These are phyloP conservation scores for Talaromyces adpressus DNA, from an alignment of 495 filamentous ascomycete species.

Conservation along the genomic window DNA sequence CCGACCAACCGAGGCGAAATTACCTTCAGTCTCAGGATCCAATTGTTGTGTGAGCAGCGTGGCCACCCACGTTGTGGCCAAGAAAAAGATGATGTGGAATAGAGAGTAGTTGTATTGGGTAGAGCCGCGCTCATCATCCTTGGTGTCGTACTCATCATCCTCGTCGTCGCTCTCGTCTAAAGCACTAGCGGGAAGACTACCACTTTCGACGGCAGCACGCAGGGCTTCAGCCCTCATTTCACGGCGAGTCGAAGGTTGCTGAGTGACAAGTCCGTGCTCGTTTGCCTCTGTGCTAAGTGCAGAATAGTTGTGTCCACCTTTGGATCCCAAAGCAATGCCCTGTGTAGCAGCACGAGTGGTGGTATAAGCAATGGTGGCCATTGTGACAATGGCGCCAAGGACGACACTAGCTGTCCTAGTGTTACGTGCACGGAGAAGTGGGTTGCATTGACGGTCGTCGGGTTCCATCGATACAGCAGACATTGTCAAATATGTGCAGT, in stretches of 20 bases:
- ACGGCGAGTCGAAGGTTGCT: slow-evolving; percentile 70
- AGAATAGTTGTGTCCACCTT: slow-evolving; percentile 52
- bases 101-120: slow-evolving; percentile 96
- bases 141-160: slow-evolving; percentile 48
- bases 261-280: slow-evolving; percentile 82
- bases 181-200: slow-evolving; percentile 84
- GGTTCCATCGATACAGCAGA: slow-evolving; percentile 98
- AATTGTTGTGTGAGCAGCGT: slow-evolving; percentile 85
- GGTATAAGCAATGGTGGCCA: slow-evolving; percentile 95
- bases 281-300: slow-evolving; percentile 60
- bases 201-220: slow-evolving; percentile 84
- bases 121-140: slow-evolving; percentile 79
- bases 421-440: slow-evolving; percentile 77
- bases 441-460: slow-evolving; percentile 92
- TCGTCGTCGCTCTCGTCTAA: slow-evolving; percentile 76
- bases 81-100: slow-evolving; percentile 97
- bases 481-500: slow-evolving; percentile 98
- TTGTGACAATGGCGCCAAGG: slow-evolving; percentile 88
- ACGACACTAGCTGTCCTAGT: slow-evolving; percentile 87
- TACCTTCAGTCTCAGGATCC: slow-evolving; percentile 53
- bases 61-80: slow-evolving; percentile 92
- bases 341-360: slow-evolving; percentile 95
- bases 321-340: slow-evolving; percentile 71
- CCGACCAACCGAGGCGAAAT: slow-evolving; percentile 86
- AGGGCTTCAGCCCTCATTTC: slow-evolving; percentile 92